Percentiles rank a stretch among this genome's conserved stretches.
phyloP scores from a whole-genome alignment of 345 rosid species.

The Salix udensis region DNA sequence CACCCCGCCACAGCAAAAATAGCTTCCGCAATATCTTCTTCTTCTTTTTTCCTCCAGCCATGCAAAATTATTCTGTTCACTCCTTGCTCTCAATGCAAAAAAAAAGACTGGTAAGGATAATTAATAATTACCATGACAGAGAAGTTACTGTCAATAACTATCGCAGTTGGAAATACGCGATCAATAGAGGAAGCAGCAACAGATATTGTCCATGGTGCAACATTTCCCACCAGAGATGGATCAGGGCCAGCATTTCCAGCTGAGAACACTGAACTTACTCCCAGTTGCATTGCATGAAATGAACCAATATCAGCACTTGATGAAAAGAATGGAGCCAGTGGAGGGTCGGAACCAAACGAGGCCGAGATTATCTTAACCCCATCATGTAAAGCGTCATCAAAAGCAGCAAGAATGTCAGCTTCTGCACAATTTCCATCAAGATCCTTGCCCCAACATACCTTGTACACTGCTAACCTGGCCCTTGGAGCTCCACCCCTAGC shows the following conservation, averaged over 20 bases:
- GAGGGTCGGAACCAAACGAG: slow-evolving; percentile 49
- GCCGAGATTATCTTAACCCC: slow-evolving; percentile 53
- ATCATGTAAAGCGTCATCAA: slow-evolving; percentile 48
- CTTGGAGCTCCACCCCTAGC: slow-evolving; percentile 65
- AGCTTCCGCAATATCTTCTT: no score
- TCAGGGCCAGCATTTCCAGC: slow-evolving; percentile 50
- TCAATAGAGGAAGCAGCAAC: slow-evolving; percentile 61
- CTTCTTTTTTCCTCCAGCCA: no score
- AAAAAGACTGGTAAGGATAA: no score
- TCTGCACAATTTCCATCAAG: slow-evolving; percentile 36
- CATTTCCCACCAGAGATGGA: slow-evolving; percentile 42
- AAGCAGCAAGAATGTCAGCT: slow-evolving; percentile 56
- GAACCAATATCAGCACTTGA: slow-evolving; percentile 39
- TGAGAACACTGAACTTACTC: slow-evolving; percentile 57
- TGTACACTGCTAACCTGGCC: slow-evolving; percentile 59
- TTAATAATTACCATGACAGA: slow-evolving; percentile 37
- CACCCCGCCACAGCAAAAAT: no score
- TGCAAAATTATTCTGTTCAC: no score
- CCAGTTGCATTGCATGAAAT: slow-evolving; percentile 54
- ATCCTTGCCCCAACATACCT: slow-evolving; percentile 44
- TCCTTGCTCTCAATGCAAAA: neutral
- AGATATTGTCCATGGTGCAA: slow-evolving; percentile 56
- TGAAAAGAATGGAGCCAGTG: slow-evolving; percentile 37
- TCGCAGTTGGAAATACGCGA: slow-evolving; percentile 41
- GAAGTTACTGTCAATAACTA: slow-evolving; percentile 31